phyloP scores from a whole-genome alignment of 345 rosid species.

The Linum tenue region DNA sequence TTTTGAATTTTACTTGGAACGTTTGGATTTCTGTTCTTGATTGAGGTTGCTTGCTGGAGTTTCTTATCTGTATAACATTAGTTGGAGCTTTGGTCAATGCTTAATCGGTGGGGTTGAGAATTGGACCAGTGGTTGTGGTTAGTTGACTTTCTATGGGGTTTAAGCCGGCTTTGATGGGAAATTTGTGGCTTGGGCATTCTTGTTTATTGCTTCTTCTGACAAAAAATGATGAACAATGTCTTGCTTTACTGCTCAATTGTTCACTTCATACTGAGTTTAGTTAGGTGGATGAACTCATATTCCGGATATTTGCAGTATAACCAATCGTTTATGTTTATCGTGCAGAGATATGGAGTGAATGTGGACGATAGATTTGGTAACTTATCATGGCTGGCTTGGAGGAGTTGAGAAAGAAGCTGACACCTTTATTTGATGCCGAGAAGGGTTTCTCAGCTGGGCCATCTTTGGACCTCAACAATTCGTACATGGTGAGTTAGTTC shows the following conservation, averaged over 20 bases:
- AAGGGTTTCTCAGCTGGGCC: conserved; percentile 74
- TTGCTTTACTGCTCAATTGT: neutral
- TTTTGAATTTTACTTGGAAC: too few species aligned
- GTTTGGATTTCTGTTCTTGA: neutral
- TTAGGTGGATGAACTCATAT: neutral
- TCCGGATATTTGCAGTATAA: neutral
- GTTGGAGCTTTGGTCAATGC: neutral
- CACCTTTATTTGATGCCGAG: conserved; percentile 88
- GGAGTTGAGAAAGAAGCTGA: conserved; percentile 71
- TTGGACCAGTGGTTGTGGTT: neutral
- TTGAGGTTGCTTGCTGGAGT: neutral
- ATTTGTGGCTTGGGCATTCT: neutral
- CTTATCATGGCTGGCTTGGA: conserved; percentile 80
- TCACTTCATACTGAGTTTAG: neutral
- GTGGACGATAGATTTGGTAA: conserved; percentile 1
- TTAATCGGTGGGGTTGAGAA: too few species aligned
- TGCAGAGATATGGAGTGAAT: neutral
- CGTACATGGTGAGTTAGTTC: conserved; percentile 46
- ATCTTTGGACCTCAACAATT: conserved; percentile 55
- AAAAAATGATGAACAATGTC: neutral
- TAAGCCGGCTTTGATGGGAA: neutral
- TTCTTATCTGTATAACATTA: neutral
- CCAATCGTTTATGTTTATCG: neutral
- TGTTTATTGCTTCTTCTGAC: neutral
- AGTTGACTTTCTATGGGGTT: too few species aligned